phyloP scores from a whole-genome alignment of 2,329 filamentous ascomycete species.

The Phialophora macrospora region DNA sequence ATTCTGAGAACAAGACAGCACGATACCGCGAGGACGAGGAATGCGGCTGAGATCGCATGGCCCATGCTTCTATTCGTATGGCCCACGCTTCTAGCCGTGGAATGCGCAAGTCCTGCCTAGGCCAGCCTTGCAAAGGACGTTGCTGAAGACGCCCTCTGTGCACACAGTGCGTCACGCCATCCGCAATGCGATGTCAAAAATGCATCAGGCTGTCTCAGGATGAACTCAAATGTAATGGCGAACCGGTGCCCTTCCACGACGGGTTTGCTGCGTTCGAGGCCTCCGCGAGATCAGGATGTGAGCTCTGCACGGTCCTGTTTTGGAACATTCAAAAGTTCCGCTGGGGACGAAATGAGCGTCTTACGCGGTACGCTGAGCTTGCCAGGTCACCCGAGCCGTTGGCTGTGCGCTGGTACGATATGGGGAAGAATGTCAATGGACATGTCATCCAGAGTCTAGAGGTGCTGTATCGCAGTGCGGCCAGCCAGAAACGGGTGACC shows the following conservation, averaged over 20 bases:
- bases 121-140: neutral
- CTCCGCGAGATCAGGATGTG: constrained; percentile 1
- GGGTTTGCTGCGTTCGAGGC: constrained; percentile 1
- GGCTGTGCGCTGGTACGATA: constrained; percentile 2
- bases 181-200: constrained; percentile 3
- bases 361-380: constrained; percentile 1
- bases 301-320: constrained; percentile 3
- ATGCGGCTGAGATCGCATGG: constrained; percentile 3
- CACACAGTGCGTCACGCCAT: neutral
- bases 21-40: constrained; percentile 5
- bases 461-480: neutral
- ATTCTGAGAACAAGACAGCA: constrained; percentile 7
- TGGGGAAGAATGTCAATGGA: neutral
- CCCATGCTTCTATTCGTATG: neutral
- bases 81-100: neutral
- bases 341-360: constrained; percentile 9
- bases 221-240: neutral
- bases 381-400: neutral
- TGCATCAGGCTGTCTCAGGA: neutral
- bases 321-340: constrained; percentile 7
- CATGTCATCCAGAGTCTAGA: constrained; percentile 3
- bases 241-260: constrained; percentile 3
- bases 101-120: neutral
- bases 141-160: neutral
- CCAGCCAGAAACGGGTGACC: neutral